Conservation (phyloP, 179 eudicot species). For the Carnegiea gigantea region DNA sequence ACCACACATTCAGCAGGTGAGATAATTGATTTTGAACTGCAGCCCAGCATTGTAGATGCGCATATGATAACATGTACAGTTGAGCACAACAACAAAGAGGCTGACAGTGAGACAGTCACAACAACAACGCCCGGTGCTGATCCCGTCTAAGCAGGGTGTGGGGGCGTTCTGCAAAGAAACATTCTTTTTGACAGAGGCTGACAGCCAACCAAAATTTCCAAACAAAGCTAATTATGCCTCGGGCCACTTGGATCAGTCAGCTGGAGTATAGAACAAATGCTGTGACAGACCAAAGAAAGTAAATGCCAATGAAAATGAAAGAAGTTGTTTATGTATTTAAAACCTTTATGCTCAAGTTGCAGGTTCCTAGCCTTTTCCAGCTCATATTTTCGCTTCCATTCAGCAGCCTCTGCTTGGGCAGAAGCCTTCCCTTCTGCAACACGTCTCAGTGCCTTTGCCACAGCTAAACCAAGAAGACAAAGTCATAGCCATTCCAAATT, state of each 20-base stretch:
- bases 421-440: constrained; percentile 95
- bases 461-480: constrained; percentile 54
- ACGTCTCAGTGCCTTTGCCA: constrained; percentile 82
- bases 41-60: not conserved
- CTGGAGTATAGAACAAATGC: not conserved
- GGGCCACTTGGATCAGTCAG: not conserved
- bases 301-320: not conserved
- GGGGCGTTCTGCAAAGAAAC: too few species aligned
- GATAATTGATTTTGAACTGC: not conserved
- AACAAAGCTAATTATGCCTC: not conserved
- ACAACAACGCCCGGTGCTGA: too few species aligned
- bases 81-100: not conserved
- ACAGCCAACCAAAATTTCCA: not conserved
- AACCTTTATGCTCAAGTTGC: constrained; percentile 75
- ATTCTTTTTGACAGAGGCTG: too few species aligned
- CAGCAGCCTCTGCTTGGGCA: constrained; percentile 94
- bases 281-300: not conserved
- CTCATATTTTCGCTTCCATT: constrained; percentile 97
- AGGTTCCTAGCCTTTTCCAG: constrained; percentile 67
- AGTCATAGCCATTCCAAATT: constrained; percentile 11
- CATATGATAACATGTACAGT: not conserved
- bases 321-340: not conserved
- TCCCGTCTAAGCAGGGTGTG: too few species aligned
- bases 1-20: too few species aligned
- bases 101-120: not conserved